phyloP scores from a whole-genome alignment of 257 asterid species.

The Schizonepeta tenuifolia region DNA sequence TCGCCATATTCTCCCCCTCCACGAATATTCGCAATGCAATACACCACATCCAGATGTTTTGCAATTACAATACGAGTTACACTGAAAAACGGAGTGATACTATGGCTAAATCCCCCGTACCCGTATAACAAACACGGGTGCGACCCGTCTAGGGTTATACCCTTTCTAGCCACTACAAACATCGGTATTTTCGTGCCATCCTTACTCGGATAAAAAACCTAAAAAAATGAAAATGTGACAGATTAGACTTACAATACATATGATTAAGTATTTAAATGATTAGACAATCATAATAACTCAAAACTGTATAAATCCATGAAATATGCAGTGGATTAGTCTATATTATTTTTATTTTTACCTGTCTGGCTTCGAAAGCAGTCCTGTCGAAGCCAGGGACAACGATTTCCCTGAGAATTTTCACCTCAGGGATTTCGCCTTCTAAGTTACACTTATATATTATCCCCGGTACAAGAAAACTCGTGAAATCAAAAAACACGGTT shows the following conservation, averaged over 20 bases:
- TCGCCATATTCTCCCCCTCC: conserved; percentile 99
- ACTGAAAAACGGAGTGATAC: conserved; percentile 67
- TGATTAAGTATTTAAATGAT: too few relatives aligned
- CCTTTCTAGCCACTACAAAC: conserved; percentile 75
- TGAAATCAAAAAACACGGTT: conserved; percentile 60
- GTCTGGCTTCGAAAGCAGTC: conserved; percentile 63
- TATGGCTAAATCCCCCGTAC: conserved; percentile 84
- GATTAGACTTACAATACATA: too few relatives aligned
- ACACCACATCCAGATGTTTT: conserved; percentile 66
- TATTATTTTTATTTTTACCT: conserved; percentile 49
- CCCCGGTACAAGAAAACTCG: conserved; percentile 87
- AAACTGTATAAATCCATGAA: too few relatives aligned
- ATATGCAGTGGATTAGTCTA: neutral
- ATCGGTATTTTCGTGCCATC: conserved; percentile 79
- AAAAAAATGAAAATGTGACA: conserved; percentile 2
- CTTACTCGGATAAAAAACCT: conserved; percentile 82
- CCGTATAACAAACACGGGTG: conserved; percentile 83
- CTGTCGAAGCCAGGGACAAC: conserved; percentile 80
- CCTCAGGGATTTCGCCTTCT: conserved; percentile 48
- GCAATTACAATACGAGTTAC: conserved; percentile 59
- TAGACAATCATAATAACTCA: neutral
- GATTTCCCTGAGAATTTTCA: conserved; percentile 71
- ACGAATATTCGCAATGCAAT: conserved; percentile 85
- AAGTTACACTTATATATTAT: conserved; percentile 67
- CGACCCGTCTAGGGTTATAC: conserved; percentile 70